Evolutionary conservation across 2,329 filamentous ascomycete species (phyloP), one percentile per base, ranked within the genome.

Genomic region (Aspergillus uvarum): DNA sequence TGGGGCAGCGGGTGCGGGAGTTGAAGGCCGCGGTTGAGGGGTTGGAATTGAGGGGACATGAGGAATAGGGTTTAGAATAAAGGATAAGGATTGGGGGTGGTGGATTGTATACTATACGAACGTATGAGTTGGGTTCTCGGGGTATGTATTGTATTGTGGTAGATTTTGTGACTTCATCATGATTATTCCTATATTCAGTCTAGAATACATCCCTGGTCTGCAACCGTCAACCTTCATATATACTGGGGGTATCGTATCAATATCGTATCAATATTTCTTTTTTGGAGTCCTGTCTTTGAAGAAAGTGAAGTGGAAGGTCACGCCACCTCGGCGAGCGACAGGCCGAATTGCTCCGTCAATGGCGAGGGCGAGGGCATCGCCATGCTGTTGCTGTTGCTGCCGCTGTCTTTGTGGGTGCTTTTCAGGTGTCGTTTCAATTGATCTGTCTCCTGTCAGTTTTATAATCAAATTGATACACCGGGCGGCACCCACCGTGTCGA

Each of bases 1-100:
- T 82, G 65, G 79, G 77, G 16, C 74, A 77, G 63, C 68, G 79
- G 67, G 70, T 82, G 56, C 70, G 80, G 65, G 80, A 82, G 69
- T 72, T 82, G 71, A 74, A 75, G 63, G 74, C 71, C 72, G 80
- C 77, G 21, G 75, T 81, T 57, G 66, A 73, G 67, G 67, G 60
- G 16, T 69, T 82, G 65, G 79, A 81, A 68, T 71, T 75, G 63
- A 74, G 70, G 67, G 77, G 74, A 21, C 57, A 65, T 51, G 73
- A 71, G 56, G 74, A 80, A 56, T 76, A 56, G 66, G 7, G 2
- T 24, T 24, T 24, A 4, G n/a, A n/a, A n/a, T 24, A 24, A 3
- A 24, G 22, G 22, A 24, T 24, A n/a, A n/a, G n/a, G n/a, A n/a
- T 24, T 24, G 22, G 22, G 22, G 22, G 22, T 4, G 24, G 24